Percentiles rank a stretch among this genome's conserved stretches.
phyloP scores from a whole-genome alignment of 2,329 filamentous ascomycete species.

The Nemania sp. region DNA sequence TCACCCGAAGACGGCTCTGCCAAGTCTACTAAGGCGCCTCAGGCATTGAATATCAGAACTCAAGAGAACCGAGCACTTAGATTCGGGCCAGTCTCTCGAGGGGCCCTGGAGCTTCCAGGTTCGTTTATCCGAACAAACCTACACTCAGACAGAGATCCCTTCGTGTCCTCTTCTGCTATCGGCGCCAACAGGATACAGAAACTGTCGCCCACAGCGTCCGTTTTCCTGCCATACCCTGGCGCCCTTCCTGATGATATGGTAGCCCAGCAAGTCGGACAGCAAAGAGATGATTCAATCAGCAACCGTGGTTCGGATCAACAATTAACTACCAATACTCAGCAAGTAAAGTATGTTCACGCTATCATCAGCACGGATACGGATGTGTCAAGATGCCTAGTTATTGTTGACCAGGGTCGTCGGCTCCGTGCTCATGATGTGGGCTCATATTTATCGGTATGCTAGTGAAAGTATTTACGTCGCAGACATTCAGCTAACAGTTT shows the following conservation, averaged over 20 bases:
- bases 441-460: slow-evolving; percentile 59
- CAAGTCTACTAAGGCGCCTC: slow-evolving; percentile 57
- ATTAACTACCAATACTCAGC: slow-evolving; percentile 27
- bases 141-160: slow-evolving; percentile 63
- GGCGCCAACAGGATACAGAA: slow-evolving; percentile 57
- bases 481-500: slow-evolving; percentile 35
- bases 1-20: slow-evolving; percentile 69
- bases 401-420: slow-evolving; percentile 52
- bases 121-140: slow-evolving; percentile 42
- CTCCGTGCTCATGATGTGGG: slow-evolving; percentile 57
- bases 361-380: slow-evolving; percentile 60
- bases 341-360: slow-evolving; percentile 49
- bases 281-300: slow-evolving; percentile 35
- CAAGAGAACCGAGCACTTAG: slow-evolving; percentile 48
- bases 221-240: slow-evolving; percentile 66
- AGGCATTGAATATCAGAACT: slow-evolving; percentile 49
- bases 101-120: slow-evolving; percentile 42
- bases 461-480: neutral
- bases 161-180: slow-evolving; percentile 57
- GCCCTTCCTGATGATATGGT: slow-evolving; percentile 29
- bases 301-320: slow-evolving; percentile 30
- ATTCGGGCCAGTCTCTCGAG: slow-evolving; percentile 43
- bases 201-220: slow-evolving; percentile 72
- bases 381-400: slow-evolving; percentile 59
- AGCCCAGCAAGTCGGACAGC: slow-evolving; percentile 39